Evolutionary conservation across 305 asterid species (phyloP).

Genomic region (Withania somnifera): DNA sequence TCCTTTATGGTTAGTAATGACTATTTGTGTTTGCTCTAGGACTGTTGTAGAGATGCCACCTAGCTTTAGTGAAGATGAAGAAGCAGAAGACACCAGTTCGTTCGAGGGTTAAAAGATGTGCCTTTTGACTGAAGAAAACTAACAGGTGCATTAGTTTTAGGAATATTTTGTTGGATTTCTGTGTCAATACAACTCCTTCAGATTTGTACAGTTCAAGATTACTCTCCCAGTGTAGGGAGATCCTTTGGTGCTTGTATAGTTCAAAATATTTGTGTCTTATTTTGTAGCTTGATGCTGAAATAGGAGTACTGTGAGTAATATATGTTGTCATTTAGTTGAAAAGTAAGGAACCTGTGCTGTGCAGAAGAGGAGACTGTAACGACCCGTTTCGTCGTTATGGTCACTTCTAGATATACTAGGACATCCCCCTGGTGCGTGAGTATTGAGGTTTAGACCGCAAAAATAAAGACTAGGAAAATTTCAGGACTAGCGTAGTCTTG

Average conservation of each 20-base stretch:
- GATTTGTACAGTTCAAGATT: not conserved
- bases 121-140: not conserved
- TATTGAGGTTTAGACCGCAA: too few species aligned
- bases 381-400: too few species aligned
- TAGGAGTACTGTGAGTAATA: not conserved
- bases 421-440: too few species aligned
- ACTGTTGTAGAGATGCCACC: slow-evolving; percentile 46
- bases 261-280: not conserved
- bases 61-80: slow-evolving; percentile 53
- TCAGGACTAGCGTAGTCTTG: too few species aligned
- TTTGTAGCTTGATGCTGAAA: not conserved
- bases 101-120: slow-evolving; percentile 32
- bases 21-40: slow-evolving; percentile 9
- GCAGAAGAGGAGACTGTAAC: not conserved
- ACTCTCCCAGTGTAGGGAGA: not conserved
- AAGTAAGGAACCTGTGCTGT: not conserved
- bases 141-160: not conserved
- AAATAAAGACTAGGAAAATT: too few species aligned
- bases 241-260: not conserved
- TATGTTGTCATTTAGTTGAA: not conserved
- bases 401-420: too few species aligned
- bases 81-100: slow-evolving; percentile 56
- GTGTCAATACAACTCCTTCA: not conserved
- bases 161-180: not conserved
- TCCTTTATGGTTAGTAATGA: not conserved